Percentiles rank a stretch among this genome's conserved stretches.
Conservation (phyloP, 1,284 basidiomycete genomes). For the Fomitiporia mediterranea region DNA sequence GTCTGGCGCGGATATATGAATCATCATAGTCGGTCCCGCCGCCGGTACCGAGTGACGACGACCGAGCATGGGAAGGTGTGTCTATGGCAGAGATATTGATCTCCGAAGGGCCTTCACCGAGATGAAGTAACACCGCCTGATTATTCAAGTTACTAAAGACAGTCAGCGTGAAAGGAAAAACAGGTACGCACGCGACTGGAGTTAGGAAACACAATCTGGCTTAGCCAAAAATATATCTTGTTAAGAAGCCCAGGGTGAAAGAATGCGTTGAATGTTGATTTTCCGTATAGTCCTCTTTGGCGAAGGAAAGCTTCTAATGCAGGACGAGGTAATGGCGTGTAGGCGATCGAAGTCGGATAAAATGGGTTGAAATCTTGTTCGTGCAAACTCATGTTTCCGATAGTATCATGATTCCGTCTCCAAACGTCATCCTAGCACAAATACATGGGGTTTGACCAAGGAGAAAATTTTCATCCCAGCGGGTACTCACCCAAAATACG, state of each 20-base stretch:
- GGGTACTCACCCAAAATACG: conserved; percentile 70
- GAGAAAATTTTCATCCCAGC: neutral
- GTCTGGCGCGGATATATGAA: conserved; percentile 51
- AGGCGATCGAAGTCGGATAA: conserved; percentile 71
- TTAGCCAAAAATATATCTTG: conserved; percentile 69
- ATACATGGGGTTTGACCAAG: neutral
- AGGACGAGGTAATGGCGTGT: conserved; percentile 64
- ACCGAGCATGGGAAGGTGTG: conserved; percentile 43
- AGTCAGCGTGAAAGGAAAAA: neutral
- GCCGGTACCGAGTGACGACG: conserved; percentile 59
- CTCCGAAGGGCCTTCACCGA: conserved; percentile 47
- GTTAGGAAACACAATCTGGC: conserved; percentile 64
- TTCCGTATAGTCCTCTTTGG: conserved; percentile 54
- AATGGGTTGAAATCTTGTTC: conserved; percentile 67
- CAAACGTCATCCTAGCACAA: conserved; percentile 60
- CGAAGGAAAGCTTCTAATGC: conserved; percentile 61
- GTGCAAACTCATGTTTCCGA: conserved; percentile 43
- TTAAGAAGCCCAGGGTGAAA: conserved; percentile 72
- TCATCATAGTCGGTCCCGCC: conserved; percentile 72
- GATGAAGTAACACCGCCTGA: conserved; percentile 60
- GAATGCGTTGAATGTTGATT: conserved; percentile 44
- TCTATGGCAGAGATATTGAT: conserved; percentile 61
- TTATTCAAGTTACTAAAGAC: conserved; percentile 17
- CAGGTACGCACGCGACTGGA: conserved; percentile 41
- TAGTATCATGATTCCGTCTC: conserved; percentile 59